Base-by-base conservation (phyloP, 345 rosid species). In the Pistacia atlantica region DNA sequence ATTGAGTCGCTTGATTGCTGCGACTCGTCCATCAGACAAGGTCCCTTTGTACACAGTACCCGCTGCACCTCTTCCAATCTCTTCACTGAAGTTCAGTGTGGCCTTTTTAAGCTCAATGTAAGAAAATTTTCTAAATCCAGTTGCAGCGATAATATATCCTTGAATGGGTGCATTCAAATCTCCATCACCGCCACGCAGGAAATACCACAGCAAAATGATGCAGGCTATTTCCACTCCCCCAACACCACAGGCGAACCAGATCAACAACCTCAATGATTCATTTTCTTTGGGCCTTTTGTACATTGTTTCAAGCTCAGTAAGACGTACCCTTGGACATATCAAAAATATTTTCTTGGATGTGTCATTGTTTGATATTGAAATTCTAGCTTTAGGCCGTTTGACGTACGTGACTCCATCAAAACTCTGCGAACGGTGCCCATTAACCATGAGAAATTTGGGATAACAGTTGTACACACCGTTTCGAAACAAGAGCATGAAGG, bases 31-130 rank as follows among this genome's bases (percentile, higher is more conserved):
- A n/a, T 74, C 60, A 4, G 75, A 71, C 72, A 5, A 5, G 56
- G 69, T 72, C 28, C 80, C 89, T 67, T 74, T 83, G 9, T 81
- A 86, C 1, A 86, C 89, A 45, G 76, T 63, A 48, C 85, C 74
- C 20, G 82, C 74, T 28, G 82, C 84, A 20, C 89, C 87, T 48
- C 82, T 75, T 65, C 89, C 89, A 10, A 83, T 73, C 51, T 82
- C 75, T 5, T 84, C 79, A 14, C 58, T 72, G n/a, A 86, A 86
- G 68, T 71, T 22, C 2, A 63, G 56, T 5, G 87, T 83, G 31
- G 82, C 85, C 56, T 64, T 76, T 46, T 81, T 79, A 4, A 86
- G 42, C 75, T 83, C 85, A 64, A 33, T 75, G 70, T 83, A 81
- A 10, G 77, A 77, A 61, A 83, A 81, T 6, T 25, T 70, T 66